Evolutionary conservation across 768 basidiomycete species (phyloP).

Genomic region (Lactarius trivialis): DNA sequence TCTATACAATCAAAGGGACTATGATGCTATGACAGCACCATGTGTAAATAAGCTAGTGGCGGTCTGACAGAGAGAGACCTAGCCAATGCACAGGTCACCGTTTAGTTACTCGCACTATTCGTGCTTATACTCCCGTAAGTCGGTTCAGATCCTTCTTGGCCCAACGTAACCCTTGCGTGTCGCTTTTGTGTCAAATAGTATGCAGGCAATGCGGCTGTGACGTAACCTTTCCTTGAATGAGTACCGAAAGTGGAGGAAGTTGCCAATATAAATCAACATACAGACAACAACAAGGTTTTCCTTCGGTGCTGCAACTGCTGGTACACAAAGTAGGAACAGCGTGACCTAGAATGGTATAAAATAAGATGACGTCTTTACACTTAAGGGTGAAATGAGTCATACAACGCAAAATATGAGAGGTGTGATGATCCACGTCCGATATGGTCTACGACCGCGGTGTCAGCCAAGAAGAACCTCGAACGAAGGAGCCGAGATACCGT

Average conservation of each 20-base stretch:
- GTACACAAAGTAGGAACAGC: slow-evolving; percentile 9
- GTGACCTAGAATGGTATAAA: not conserved
- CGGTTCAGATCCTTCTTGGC: not conserved
- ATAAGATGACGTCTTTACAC: not conserved
- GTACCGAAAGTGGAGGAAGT: not conserved
- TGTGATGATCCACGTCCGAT: slow-evolving; percentile 10
- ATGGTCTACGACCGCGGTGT: not conserved
- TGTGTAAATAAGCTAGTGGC: not conserved
- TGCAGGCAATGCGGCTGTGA: slow-evolving; percentile 1
- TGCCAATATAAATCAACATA: not conserved
- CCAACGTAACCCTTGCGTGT: not conserved
- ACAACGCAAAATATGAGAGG: slow-evolving; percentile 11
- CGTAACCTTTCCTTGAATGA: not conserved
- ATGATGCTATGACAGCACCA: too few species aligned
- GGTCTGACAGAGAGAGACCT: not conserved
- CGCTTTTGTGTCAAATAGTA: slow-evolving; percentile 5
- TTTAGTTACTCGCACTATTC: not conserved
- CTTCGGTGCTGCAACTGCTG: not conserved
- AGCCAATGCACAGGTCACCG: not conserved
- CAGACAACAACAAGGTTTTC: slow-evolving; percentile 2
- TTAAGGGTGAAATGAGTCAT: not conserved
- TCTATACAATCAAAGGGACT: too few species aligned
- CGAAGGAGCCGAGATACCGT: not conserved
- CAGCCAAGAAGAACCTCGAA: not conserved
- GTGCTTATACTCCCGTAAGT: not conserved